Evolutionary conservation across 495 filamentous ascomycete species (phyloP).

Genomic region (Trichoderma reesei): DNA sequence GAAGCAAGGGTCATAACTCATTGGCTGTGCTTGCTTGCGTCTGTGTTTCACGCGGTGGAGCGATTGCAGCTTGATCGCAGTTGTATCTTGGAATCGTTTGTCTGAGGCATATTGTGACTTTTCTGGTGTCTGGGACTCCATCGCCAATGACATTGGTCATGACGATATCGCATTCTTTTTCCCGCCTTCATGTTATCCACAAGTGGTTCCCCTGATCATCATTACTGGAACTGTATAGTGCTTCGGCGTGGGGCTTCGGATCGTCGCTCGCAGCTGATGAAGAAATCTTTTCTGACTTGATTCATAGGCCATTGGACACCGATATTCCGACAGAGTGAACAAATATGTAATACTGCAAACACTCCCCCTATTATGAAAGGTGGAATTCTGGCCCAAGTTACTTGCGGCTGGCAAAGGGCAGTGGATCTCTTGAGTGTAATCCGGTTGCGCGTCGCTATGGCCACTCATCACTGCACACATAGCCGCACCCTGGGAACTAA

Average conservation of each 20-base stretch:
- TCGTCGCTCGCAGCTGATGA: not conserved
- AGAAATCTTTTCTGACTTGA: not conserved
- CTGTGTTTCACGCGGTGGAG: not conserved
- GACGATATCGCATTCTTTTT: too few relatives aligned
- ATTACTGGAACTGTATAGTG: not conserved
- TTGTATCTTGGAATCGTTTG: not conserved
- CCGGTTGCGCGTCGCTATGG: not conserved
- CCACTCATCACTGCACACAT: not conserved
- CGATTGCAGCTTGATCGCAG: not conserved
- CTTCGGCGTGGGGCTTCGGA: not conserved
- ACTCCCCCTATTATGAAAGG: too few relatives aligned
- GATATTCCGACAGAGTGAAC: too few relatives aligned
- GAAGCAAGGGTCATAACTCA: not conserved
- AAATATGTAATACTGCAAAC: too few relatives aligned
- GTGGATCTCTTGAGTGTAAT: too few relatives aligned
- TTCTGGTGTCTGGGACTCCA: not conserved
- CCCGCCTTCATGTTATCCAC: not conserved
- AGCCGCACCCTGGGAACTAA: not conserved
- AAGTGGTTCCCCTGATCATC: conserved; percentile 2
- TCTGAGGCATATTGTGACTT: too few relatives aligned
- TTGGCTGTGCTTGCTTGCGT: not conserved
- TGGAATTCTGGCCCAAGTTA: too few relatives aligned
- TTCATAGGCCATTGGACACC: too few relatives aligned
- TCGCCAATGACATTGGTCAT: not conserved
- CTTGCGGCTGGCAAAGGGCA: too few relatives aligned